phyloP scores from a whole-genome alignment of 306 rosid genomes.

The Glycine soja region DNA sequence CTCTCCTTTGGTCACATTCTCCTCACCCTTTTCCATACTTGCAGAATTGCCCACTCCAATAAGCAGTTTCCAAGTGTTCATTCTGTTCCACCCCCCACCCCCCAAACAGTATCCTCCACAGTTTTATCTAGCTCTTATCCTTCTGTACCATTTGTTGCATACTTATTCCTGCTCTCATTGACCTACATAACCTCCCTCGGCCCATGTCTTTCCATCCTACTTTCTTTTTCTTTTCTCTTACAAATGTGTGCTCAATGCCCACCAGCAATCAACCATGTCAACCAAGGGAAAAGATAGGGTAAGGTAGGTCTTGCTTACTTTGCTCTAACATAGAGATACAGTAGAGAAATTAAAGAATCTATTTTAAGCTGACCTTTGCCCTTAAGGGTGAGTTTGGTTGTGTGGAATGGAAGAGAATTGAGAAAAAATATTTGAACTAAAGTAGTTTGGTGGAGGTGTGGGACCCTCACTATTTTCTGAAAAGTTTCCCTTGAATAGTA shows the following conservation, averaged over 20 bases:
- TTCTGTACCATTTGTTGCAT: neutral
- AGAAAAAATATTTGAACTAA: no score
- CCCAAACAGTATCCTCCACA: neutral
- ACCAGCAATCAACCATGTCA: neutral
- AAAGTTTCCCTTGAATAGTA: no score
- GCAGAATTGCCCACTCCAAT: neutral
- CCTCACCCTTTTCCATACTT: neutral
- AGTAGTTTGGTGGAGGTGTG: no score
- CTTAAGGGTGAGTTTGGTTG: no score
- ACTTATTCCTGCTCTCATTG: neutral
- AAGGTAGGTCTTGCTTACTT: neutral
- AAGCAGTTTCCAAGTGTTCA: neutral
- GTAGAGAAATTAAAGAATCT: conserved; percentile 5
- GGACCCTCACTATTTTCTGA: no score
- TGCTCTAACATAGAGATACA: conserved; percentile 26
- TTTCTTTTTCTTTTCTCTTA: neutral
- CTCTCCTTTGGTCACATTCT: neutral
- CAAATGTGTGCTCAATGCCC: conserved; percentile 2
- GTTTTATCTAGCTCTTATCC: neutral
- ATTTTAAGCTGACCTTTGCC: neutral
- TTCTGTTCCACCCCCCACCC: neutral
- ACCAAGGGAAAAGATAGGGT: neutral
- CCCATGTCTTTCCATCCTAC: neutral
- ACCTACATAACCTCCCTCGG: conserved; percentile 13
- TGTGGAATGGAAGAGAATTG: no score